Conservation (phyloP, 192 early-diverging fungal genomes). For the Obelidium mucronatum region DNA sequence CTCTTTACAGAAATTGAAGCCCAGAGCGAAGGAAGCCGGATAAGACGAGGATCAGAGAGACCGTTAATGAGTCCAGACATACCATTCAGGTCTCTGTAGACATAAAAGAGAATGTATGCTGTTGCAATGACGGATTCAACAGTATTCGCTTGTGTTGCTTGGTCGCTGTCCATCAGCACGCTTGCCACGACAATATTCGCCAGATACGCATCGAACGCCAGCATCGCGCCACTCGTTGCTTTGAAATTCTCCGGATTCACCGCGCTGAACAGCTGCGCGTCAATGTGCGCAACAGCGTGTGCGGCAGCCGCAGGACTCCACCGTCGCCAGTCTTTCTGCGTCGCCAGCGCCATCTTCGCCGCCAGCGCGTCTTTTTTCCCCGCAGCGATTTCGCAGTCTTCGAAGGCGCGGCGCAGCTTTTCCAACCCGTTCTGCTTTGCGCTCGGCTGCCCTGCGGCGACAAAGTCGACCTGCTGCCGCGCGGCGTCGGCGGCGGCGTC, state of each 20-base stretch:
- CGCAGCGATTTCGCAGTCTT: not conserved
- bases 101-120: conserved; percentile 41
- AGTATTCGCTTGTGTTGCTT: not conserved
- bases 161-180: not conserved
- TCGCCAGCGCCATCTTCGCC: not conserved
- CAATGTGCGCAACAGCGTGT: not conserved
- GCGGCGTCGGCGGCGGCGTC: not conserved
- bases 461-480: not conserved
- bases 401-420: not conserved
- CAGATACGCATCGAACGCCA: not conserved
- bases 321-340: not conserved
- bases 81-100: conserved; percentile 42
- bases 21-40: conserved; percentile 38
- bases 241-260: not conserved
- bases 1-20: conserved; percentile 21
- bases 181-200: not conserved
- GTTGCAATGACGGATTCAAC: conserved; percentile 27
- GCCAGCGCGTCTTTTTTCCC: not conserved
- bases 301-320: not conserved
- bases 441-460: not conserved
- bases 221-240: not conserved
- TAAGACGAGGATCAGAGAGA: conserved; percentile 34
- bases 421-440: not conserved
- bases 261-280: not conserved
- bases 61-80: conserved; percentile 23